These are phyloP conservation scores for Verticillium tricorpus DNA, from an alignment of 2,329 filamentous ascomycete genomes.

Conservation along the genomic window DNA sequence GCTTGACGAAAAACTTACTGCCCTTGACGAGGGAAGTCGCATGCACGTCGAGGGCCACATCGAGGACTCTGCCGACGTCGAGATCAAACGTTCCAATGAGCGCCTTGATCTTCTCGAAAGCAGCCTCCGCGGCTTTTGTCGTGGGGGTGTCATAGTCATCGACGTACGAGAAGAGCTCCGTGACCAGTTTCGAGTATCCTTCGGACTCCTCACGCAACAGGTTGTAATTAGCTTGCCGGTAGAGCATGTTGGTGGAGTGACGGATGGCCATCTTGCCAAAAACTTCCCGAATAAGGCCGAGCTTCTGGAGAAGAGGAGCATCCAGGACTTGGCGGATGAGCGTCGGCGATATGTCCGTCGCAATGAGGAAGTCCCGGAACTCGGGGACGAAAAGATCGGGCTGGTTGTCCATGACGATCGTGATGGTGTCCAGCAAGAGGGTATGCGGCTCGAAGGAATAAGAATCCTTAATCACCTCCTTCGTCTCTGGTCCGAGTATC, in stretches of 20 bases:
- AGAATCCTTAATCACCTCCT: slow-evolving; percentile 44
- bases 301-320: slow-evolving; percentile 64
- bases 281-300: slow-evolving; percentile 79
- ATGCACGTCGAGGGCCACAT: slow-evolving; percentile 92
- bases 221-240: slow-evolving; percentile 96
- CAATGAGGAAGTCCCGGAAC: slow-evolving; percentile 64
- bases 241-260: slow-evolving; percentile 87
- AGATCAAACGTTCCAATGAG: slow-evolving; percentile 96
- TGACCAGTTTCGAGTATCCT: slow-evolving; percentile 93
- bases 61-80: slow-evolving; percentile 89
- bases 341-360: slow-evolving; percentile 66
- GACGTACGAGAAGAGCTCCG: slow-evolving; percentile 89
- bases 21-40: slow-evolving; percentile 91
- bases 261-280: slow-evolving; percentile 81
- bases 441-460: slow-evolving; percentile 58
- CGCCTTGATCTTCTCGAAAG: slow-evolving; percentile 88
- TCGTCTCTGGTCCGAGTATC: slow-evolving; percentile 58
- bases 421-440: slow-evolving; percentile 78
- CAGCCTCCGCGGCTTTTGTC: slow-evolving; percentile 72
- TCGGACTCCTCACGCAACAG: slow-evolving; percentile 91
- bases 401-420: slow-evolving; percentile 72
- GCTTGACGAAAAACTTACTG: slow-evolving; percentile 89
- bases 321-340: slow-evolving; percentile 84
- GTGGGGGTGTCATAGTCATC: slow-evolving; percentile 36
- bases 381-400: slow-evolving; percentile 40